phyloP scores from a whole-genome alignment of 176 grass and related monocot species.

The Guadua angustifolia region DNA sequence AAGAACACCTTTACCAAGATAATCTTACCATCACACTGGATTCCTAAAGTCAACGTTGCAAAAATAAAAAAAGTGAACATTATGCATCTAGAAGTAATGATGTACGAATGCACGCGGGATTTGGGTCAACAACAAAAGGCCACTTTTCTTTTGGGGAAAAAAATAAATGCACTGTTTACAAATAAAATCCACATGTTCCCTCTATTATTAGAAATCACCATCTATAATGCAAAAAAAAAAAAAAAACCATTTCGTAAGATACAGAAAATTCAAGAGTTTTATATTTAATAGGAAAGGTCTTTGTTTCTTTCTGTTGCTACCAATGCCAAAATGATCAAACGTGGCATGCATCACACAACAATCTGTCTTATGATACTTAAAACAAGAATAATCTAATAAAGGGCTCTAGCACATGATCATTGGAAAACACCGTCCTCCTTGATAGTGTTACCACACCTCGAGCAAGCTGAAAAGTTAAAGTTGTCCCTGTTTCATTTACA shows the following conservation, averaged over 20 bases:
- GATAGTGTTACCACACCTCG: background rate
- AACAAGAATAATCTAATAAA: background rate
- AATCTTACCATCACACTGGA: slow-evolving; percentile 94
- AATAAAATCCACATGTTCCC: background rate
- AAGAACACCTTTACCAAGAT: slow-evolving; percentile 90
- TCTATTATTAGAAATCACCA: background rate
- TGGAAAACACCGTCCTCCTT: no score
- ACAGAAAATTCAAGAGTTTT: no score
- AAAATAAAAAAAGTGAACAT: background rate
- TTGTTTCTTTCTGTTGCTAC: no score
- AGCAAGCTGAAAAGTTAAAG: background rate
- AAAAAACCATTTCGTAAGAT: no score
- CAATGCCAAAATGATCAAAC: background rate
- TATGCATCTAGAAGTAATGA: background rate
- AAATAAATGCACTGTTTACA: background rate
- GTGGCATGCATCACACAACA: background rate
- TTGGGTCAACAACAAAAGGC: background rate
- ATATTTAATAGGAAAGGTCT: no score
- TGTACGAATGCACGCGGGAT: background rate
- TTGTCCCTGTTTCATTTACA: background rate
- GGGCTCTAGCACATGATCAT: no score
- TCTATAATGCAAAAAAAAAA: background rate
- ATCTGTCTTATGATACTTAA: background rate
- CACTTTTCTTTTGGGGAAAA: background rate
- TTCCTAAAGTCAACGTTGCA: slow-evolving; percentile 38